A percentile compares a stretch with the other conserved stretches of the same genome.
phyloP scores from a whole-genome alignment of 306 rosid genomes.

The Lotus japonicus region DNA sequence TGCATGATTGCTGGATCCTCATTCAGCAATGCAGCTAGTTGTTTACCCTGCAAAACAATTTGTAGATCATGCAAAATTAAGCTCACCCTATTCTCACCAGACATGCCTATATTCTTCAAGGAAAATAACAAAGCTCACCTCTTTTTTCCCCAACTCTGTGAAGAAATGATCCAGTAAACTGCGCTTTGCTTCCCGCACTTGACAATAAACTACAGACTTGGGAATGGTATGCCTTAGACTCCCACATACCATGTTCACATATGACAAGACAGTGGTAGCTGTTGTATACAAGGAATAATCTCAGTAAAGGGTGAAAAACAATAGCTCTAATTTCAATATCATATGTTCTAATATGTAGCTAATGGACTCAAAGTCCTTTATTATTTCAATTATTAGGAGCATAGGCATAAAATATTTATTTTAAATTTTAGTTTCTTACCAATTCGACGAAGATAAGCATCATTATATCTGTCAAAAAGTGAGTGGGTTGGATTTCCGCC shows the following conservation, averaged over 20 bases:
- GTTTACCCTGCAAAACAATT: constrained; percentile 51
- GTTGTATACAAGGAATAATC: constrained; percentile 16
- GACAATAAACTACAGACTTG: constrained; percentile 86
- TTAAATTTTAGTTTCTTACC: constrained; percentile 35
- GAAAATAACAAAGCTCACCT: constrained; percentile 39
- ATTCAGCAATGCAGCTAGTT: constrained; percentile 59
- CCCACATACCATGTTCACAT: constrained; percentile 94
- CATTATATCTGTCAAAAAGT: constrained; percentile 88
- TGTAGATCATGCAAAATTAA: not conserved
- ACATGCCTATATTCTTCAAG: constrained; percentile 1
- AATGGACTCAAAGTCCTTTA: not conserved
- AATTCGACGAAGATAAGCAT: constrained; percentile 81
- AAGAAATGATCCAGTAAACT: constrained; percentile 88
- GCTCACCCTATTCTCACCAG: not conserved
- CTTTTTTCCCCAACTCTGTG: constrained; percentile 75
- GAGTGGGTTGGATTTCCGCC: constrained; percentile 97
- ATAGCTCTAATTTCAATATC: not conserved
- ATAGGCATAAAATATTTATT: not conserved
- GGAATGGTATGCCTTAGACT: constrained; percentile 83
- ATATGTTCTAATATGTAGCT: not conserved
- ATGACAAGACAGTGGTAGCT: constrained; percentile 81
- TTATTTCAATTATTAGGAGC: not conserved
- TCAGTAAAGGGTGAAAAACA: constrained; percentile 11
- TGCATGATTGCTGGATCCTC: constrained; percentile 98
- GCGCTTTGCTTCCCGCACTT: constrained; percentile 94